These are phyloP conservation scores for Trametes punicea DNA, from an alignment of 768 basidiomycete species.

Conservation along the genomic window DNA sequence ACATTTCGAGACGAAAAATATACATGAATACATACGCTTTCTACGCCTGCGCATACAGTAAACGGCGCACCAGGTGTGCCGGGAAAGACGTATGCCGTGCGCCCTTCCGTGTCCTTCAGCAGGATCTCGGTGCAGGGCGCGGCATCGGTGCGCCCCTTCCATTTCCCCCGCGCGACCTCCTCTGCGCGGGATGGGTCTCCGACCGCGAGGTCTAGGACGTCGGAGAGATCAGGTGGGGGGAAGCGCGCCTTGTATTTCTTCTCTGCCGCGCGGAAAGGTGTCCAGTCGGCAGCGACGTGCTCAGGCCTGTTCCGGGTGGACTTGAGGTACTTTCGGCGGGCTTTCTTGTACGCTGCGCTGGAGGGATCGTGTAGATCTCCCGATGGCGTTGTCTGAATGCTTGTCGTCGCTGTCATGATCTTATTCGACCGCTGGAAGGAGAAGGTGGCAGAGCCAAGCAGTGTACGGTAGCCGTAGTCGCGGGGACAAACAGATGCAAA, in stretches of 20 bases:
- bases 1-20: neutral
- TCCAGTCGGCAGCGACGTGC: constrained; percentile 54
- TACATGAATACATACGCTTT: constrained; percentile 20
- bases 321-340: constrained; percentile 55
- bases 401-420: constrained; percentile 8
- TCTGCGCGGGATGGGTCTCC: constrained; percentile 38
- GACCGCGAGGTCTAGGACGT: constrained; percentile 63
- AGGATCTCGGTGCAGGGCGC: constrained; percentile 34
- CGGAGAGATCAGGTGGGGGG: constrained; percentile 69
- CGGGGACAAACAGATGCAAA: constrained; percentile 9
- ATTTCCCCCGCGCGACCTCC: constrained; percentile 45
- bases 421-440: neutral
- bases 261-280: constrained; percentile 73
- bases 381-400: neutral
- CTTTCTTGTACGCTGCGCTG: constrained; percentile 54
- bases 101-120: constrained; percentile 16
- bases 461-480: neutral
- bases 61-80: constrained; percentile 51
- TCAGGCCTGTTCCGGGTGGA: constrained; percentile 52
- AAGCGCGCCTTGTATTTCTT: constrained; percentile 79
- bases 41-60: constrained; percentile 1
- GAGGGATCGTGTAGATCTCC: constrained; percentile 39
- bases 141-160: constrained; percentile 43
- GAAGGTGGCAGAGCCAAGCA: neutral
- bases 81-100: constrained; percentile 47